Percentiles rank a stretch among this genome's conserved stretches.
These are phyloP conservation scores for Plasmopara halstedii DNA, from an alignment of 352 stramenopile genomes.

Conservation along the genomic window DNA sequence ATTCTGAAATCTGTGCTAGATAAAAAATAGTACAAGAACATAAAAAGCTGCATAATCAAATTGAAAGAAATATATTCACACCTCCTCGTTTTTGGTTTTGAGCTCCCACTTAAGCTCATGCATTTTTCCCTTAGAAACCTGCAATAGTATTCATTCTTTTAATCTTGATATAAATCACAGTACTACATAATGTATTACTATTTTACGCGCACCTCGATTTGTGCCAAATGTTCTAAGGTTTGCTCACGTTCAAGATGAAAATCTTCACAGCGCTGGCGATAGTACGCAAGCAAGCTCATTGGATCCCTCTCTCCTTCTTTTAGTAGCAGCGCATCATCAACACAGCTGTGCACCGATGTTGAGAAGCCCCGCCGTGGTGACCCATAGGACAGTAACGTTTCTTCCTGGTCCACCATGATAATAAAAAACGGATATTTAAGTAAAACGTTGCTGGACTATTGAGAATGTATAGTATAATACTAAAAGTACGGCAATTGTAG, in stretches of 20 bases:
- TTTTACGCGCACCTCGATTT: conserved; percentile 35
- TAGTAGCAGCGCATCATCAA: conserved; percentile 6
- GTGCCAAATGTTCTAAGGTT: conserved; percentile 41
- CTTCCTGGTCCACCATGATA: conserved; percentile 18
- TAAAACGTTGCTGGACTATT: background rate
- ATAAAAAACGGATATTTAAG: conserved; percentile 3
- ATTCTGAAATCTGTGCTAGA: conserved; percentile 36
- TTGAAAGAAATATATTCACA: conserved; percentile 6
- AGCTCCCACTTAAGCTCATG: conserved; percentile 74
- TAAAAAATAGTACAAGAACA: background rate
- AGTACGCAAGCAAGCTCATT: conserved; percentile 45
- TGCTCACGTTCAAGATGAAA: conserved; percentile 57
- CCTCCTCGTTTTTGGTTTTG: conserved; percentile 53
- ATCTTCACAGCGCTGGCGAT: conserved; percentile 51
- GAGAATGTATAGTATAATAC: background rate
- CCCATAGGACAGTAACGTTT: conserved; percentile 49
- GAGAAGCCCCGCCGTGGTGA: conserved; percentile 36
- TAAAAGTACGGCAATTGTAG: background rate
- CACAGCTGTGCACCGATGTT: conserved; percentile 9
- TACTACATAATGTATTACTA: conserved; percentile 1
- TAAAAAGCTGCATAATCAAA: background rate
- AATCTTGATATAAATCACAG: background rate
- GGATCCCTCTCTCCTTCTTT: conserved; percentile 9
- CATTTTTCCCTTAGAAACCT: conserved; percentile 72
- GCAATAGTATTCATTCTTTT: background rate